Base-by-base conservation (phyloP, 352 stramenopile genomes). In the Globisporangium cylindrosporum region DNA sequence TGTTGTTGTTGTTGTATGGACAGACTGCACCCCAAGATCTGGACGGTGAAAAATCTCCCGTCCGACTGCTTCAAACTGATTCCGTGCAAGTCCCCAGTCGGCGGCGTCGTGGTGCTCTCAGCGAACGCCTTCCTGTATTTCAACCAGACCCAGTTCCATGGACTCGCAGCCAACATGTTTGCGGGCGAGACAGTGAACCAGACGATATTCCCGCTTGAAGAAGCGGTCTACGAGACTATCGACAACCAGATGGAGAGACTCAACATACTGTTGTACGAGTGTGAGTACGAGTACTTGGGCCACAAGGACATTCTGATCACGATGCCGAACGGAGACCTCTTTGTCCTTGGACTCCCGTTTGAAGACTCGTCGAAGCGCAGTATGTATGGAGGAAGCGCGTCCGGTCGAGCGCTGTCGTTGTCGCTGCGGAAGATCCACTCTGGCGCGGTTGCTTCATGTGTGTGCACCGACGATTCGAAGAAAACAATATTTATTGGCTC, bases 61-160 rank as follows among this genome's bases (percentile, higher is more conserved):
- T 93, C 86, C 6, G 86, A 96, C 62, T 89, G 79, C 53, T 93
- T 93, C 63, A 71, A 76, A 1, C 67, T 96, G 14, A 86, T 93
- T 24, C 84, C 88, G 10, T 94, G 86, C 51, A 82, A 77, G 64
- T 79, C 81, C 25, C 87, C 88, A 0, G 73, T 96, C 1, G 88
- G 88, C 36, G 88, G 88, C 14, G 88, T 86, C 3, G 74, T 96
- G 4, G 79, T 96, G 14, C 73, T 94, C 24, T 90, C 86, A 2
- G 79, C 88, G 8, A 93, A 94, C 48, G 86, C 88, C 8, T 81
- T 96, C 34, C 68, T 96, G 15, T 96, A 96, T 62, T 96, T 92
- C 65, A 96, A 96, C 70, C 88, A 96, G 67, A 96, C 88, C 4
- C 85, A 93, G 74, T 94, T 94, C 68, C 77, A 92, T 58, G 88